Percentiles rank a stretch among this genome's conserved stretches.
Conservation (phyloP, 2,329 filamentous ascomycete genomes). For the Alternaria tenuissima region DNA sequence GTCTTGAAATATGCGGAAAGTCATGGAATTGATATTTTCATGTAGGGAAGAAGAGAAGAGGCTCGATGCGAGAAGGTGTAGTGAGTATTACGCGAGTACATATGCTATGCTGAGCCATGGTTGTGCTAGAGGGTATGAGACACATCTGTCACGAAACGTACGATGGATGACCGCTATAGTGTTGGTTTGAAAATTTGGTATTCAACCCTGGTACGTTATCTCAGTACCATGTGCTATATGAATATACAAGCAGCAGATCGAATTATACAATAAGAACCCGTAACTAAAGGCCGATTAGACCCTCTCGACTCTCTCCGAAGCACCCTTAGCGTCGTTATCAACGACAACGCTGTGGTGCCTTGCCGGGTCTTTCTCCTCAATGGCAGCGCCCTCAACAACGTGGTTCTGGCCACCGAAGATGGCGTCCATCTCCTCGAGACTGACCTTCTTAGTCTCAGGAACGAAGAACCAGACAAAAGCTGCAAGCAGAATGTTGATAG, state of each 20-base stretch:
- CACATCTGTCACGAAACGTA: background rate
- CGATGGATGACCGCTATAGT: background rate
- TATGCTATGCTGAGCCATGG: background rate
- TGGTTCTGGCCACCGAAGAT: constrained; percentile 66
- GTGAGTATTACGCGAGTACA: background rate
- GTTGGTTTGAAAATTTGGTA: background rate
- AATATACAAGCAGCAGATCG: background rate
- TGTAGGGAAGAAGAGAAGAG: background rate
- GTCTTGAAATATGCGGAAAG: background rate
- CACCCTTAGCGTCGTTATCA: constrained; percentile 31
- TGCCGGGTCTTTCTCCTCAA: constrained; percentile 52
- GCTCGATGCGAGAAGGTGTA: background rate
- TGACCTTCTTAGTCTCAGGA: constrained; percentile 56
- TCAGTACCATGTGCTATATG: background rate
- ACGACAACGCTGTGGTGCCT: constrained; percentile 32
- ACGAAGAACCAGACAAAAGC: constrained; percentile 55
- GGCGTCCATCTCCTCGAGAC: constrained; percentile 65
- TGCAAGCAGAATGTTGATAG: constrained; percentile 54
- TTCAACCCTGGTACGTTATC: constrained; percentile 7
- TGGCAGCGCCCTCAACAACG: constrained; percentile 62
- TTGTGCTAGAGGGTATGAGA: background rate
- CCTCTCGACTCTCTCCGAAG: constrained; percentile 20
- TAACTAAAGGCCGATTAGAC: background rate
- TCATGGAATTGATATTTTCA: background rate
- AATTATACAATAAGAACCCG: background rate